These are phyloP conservation scores for Diphasiastrum complanatum DNA, from an alignment of 83 land plant species.

Conservation along the genomic window DNA sequence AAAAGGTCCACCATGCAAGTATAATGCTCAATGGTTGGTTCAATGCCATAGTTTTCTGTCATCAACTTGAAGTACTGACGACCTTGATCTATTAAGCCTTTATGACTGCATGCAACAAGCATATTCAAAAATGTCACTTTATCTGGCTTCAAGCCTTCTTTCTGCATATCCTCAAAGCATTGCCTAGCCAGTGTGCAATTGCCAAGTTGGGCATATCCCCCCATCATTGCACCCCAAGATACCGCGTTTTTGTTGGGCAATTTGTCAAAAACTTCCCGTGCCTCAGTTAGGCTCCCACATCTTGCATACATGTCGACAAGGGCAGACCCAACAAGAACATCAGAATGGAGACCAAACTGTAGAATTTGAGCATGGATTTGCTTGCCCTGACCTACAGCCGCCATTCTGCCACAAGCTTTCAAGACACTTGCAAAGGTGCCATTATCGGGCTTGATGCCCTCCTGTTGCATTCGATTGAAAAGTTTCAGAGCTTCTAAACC, in stretches of 20 bases:
- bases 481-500: neutral
- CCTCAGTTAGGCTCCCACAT: neutral
- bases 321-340: neutral
- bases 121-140: neutral
- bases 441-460: neutral
- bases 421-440: neutral
- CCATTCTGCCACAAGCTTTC: neutral
- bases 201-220: neutral
- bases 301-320: neutral
- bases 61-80: neutral
- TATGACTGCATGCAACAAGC: constrained; percentile 7
- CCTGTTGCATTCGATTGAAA: neutral
- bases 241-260: neutral
- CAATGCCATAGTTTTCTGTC: neutral
- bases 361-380: neutral
- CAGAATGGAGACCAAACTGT: neutral
- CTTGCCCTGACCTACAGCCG: neutral
- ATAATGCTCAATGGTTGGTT: constrained; percentile 10
- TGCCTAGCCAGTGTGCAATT: neutral
- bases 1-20: constrained; percentile 17
- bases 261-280: neutral
- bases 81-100: neutral
- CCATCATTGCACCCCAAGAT: constrained; percentile 10
- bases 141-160: constrained; percentile 7
- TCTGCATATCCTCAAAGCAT: constrained; percentile 7